These are phyloP conservation scores for Mytilinidion resinicola DNA, from an alignment of 495 filamentous ascomycete genomes.

Conservation along the genomic window DNA sequence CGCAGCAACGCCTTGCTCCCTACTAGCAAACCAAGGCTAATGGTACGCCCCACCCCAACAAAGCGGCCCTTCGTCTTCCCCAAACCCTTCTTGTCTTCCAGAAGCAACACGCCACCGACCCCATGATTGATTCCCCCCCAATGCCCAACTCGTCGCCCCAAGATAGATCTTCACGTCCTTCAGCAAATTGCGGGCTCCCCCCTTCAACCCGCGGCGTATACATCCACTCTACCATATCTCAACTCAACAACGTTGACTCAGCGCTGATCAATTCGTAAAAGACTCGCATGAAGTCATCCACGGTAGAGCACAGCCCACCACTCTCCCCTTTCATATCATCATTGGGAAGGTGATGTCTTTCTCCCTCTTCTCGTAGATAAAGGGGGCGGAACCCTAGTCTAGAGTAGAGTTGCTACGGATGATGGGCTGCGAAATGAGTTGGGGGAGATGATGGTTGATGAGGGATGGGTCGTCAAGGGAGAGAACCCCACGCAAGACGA, in stretches of 20 bases:
- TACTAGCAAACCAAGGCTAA: background rate
- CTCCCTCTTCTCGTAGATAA: background rate
- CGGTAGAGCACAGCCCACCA: background rate
- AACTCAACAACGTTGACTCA: background rate
- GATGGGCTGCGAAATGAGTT: slow-evolving; percentile 8
- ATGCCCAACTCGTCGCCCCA: background rate
- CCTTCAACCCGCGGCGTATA: background rate
- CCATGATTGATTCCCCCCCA: background rate
- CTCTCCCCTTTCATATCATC: too few species aligned
- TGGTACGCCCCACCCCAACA: background rate
- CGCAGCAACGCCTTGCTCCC: background rate
- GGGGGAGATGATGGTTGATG: slow-evolving; percentile 16
- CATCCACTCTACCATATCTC: background rate
- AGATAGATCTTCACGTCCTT: too few species aligned
- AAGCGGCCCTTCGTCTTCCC: background rate
- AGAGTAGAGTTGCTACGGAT: too few species aligned
- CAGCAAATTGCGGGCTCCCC: too few species aligned
- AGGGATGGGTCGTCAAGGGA: slow-evolving; percentile 34
- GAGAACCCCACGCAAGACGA: slow-evolving; percentile 44
- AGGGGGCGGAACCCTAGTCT: background rate
- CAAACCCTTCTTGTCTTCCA: background rate
- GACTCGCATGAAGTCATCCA: background rate
- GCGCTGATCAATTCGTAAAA: background rate
- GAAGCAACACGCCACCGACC: background rate
- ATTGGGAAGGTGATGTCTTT: too few species aligned